Evolutionary conservation across 192 early-diverging fungal species (phyloP).

Genomic region (Entophlyctis luteolus): DNA sequence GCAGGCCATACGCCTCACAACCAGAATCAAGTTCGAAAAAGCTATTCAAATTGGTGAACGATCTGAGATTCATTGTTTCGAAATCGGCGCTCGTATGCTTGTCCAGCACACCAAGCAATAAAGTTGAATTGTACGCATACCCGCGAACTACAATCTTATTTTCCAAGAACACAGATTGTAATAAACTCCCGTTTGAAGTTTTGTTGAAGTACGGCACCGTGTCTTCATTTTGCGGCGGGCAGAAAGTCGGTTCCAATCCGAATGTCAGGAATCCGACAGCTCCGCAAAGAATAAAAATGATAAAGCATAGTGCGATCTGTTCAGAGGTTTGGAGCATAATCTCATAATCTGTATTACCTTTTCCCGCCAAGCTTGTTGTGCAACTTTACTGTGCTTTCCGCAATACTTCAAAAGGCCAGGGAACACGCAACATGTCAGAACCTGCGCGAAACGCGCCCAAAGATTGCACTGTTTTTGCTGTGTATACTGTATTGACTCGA

Average conservation of each 20-base stretch:
- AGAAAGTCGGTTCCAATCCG: conserved; percentile 28
- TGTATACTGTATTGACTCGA: too few species aligned
- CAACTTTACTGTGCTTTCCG: conserved; percentile 30
- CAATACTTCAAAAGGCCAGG: conserved; percentile 8
- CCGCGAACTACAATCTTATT: conserved; percentile 30
- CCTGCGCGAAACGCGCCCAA: conserved; percentile 26
- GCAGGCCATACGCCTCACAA: too few species aligned
- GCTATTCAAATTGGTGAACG: too few species aligned
- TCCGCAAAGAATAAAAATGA: conserved; percentile 74
- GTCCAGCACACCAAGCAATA: conserved; percentile 13
- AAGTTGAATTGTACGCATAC: conserved; percentile 30
- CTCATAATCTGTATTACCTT: conserved; percentile 26
- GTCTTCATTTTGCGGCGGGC: background rate
- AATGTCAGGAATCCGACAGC: conserved; percentile 47
- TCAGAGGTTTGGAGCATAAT: background rate
- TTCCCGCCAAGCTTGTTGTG: conserved; percentile 56
- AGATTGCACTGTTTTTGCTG: too few species aligned
- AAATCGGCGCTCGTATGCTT: conserved; percentile 5
- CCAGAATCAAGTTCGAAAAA: too few species aligned
- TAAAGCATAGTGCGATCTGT: conserved; percentile 79
- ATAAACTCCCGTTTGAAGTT: background rate
- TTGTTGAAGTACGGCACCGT: background rate
- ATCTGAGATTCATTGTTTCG: background rate
- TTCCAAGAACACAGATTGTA: background rate
- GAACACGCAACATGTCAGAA: conserved; percentile 43